Conservation (phyloP, 495 filamentous ascomycete species). For the Friedmanniomyces endolithicus region DNA sequence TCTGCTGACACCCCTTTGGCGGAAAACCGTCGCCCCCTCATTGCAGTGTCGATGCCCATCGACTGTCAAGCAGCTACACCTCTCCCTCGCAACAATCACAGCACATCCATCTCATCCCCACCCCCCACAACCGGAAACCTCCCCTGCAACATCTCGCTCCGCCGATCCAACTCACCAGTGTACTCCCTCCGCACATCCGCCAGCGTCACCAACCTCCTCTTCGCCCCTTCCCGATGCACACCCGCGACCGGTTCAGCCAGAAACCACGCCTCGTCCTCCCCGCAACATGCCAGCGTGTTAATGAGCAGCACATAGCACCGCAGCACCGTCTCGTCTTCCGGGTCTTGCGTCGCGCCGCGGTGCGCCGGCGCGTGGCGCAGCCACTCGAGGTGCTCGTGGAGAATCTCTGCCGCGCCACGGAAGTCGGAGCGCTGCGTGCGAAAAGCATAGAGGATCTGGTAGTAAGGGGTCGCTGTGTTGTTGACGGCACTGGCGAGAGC, state of each 20-base stretch:
- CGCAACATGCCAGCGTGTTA: slow-evolving; percentile 77
- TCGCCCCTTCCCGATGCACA: slow-evolving; percentile 17
- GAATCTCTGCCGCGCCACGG: slow-evolving; percentile 71
- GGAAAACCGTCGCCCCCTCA: no score
- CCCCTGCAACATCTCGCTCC: slow-evolving; percentile 47
- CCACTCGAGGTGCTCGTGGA: slow-evolving; percentile 54
- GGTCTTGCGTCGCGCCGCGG: slow-evolving; percentile 42
- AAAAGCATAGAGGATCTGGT: slow-evolving; percentile 64
- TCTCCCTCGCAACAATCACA: no score
- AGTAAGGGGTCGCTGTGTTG: slow-evolving; percentile 42
- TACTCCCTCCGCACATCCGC: slow-evolving; percentile 75
- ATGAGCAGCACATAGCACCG: slow-evolving; percentile 70
- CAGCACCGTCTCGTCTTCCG: slow-evolving; percentile 41
- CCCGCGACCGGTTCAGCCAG: slow-evolving; percentile 39
- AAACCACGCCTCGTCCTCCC: slow-evolving; percentile 63
- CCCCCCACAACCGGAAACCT: slow-evolving; percentile 46
- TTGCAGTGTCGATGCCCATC: no score
- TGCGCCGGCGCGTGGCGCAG: slow-evolving; percentile 40
- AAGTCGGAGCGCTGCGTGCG: slow-evolving; percentile 72
- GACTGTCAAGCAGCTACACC: not conserved
- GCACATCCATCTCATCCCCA: slow-evolving; percentile 14
- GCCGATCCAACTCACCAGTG: slow-evolving; percentile 73
- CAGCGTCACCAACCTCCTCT: slow-evolving; percentile 59
- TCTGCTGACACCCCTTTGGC: no score
- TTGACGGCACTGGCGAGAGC: slow-evolving; percentile 28